Base-by-base conservation (phyloP, 2,329 filamentous ascomycete genomes). In the Cladorrhinum sp. region DNA sequence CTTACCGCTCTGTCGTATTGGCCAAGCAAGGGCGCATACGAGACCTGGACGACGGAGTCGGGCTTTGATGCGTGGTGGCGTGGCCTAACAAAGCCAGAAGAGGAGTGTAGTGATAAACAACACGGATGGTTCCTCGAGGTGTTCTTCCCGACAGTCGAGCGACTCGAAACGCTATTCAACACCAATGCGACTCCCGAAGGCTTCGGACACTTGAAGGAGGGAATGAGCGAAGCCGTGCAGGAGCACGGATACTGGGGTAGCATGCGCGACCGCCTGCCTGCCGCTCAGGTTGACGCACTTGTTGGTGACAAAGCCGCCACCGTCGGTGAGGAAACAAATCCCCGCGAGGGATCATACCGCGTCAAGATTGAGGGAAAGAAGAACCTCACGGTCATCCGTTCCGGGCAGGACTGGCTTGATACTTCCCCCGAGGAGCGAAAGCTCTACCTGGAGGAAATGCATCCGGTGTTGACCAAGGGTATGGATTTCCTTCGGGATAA, bases 171-270 rank as follows among this genome's bases (percentile, higher is more conserved):
- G 0, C 68, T 79, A 10, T 77, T 77, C 58, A 77, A 76, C 2
- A 72, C 72, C 58, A 68, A 70, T 23, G 62, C 66, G 20, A 65
- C 71, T 1, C 71, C 72, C 4, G 77, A 80, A 60, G 77, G 77
- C 12, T 74, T 71, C 8, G 76, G 74, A 6, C 67, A 77, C 60
- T 74, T 80, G 76, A 64, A 73, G 3, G 70, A 73, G 4, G 61
- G 62, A 2, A 67, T 77, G 3, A 75, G 72, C 18, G 75, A 74
- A 0, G 69, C 71, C 27, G 68, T 80, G 16, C 64, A 70, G 38
- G 75, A 79, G 65, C 78, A 80, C 62, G 75, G 71, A 1, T 80
- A 79, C 63, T 79, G 76, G 76, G 78, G 77, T 1, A 77, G 75
- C 64, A 78, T 78, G 76, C 71, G 77, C 13, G 77, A 80, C 62